Evolutionary conservation across 192 early-diverging fungal genomes (phyloP), one percentile per base, ranked within the genome.

Genomic region (Coemansia sp.): DNA sequence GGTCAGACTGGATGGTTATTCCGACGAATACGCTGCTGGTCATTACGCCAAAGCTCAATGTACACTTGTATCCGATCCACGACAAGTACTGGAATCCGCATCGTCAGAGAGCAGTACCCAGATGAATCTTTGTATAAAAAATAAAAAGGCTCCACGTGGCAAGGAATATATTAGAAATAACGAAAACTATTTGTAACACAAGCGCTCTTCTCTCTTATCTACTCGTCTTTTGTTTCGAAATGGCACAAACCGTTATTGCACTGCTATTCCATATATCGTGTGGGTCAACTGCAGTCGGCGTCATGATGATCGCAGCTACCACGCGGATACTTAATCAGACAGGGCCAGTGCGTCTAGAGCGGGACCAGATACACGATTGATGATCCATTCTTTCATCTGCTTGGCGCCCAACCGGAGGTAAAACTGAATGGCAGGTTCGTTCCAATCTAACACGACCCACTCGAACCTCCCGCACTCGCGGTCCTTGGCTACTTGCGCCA

Each of bases 361-460:
- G 8, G 80, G 73, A 33, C 88, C 90, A 59, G 85, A 81, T 13
- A 94, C 85, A 5, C 92, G 75, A 81, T 90, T 87, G 34, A 86
- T 87, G 62, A 87, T 89, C 93, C 93, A 95, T 76, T 93, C 92
- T 21, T 84, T 84, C 79, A 89, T 77, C 57, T 84, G 78, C 19
- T 73, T 66, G 21, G 93, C 93, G 27, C 91, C 91, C 48, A 94
- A 73, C 17, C 76, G 75, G 61, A 87, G 73, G 73, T 95, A 95
- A 61, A 95, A 95, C 69, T 86, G 77, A 37, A 89, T 89, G 3
- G 91, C 88, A 14, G 91, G 90, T 67, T 88, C 87, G 73, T 95
- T 95, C 90, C 90, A 96, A 62, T 94, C 90, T 34, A 96, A 63
- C 9, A 93, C 93, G 4, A 85, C 77, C 94, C 94, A 96, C 71